Percentiles rank a stretch among this genome's conserved stretches.
Conservation (phyloP, 371 early-diverging fungal genomes). For the Sporodiniella umbellata region DNA sequence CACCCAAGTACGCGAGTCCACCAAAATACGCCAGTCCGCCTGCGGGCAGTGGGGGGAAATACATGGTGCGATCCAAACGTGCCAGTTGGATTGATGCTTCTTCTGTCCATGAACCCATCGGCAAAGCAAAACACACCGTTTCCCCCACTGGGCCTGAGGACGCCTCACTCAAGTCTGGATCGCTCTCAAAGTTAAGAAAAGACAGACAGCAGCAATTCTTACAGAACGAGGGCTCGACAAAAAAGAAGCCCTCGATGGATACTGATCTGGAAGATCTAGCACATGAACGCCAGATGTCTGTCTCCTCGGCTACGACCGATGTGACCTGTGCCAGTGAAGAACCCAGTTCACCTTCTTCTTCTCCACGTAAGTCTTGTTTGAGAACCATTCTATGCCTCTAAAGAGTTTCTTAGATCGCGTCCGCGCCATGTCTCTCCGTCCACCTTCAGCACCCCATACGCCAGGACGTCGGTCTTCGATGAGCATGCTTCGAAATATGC, state of each 20-base stretch:
- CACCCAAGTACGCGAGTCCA: conserved; percentile 4
- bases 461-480: conserved; percentile 29
- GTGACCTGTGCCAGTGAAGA: conserved; percentile 25
- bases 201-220: conserved; percentile 15
- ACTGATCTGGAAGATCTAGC: conserved; percentile 13
- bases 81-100: conserved; percentile 39
- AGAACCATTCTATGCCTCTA: too few relatives aligned
- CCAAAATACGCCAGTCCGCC: conserved; percentile 32
- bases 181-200: conserved; percentile 27
- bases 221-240: neutral
- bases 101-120: conserved; percentile 8
- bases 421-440: conserved; percentile 14
- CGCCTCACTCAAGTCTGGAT: conserved; percentile 26
- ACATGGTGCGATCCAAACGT: conserved; percentile 35
- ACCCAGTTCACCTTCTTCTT: conserved; percentile 14
- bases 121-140: neutral
- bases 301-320: conserved; percentile 28
- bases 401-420: conserved; percentile 17
- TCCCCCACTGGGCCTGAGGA: conserved; percentile 1
- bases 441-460: conserved; percentile 17
- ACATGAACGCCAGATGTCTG: conserved; percentile 23
- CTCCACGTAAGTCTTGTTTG: conserved; percentile 18
- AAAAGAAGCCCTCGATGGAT: conserved; percentile 8
- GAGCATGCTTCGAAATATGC: conserved; percentile 32
- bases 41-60: conserved; percentile 38